Evolutionary conservation across 306 rosid genomes (phyloP).

Genomic region (Ammopiptanthus mongolicus): DNA sequence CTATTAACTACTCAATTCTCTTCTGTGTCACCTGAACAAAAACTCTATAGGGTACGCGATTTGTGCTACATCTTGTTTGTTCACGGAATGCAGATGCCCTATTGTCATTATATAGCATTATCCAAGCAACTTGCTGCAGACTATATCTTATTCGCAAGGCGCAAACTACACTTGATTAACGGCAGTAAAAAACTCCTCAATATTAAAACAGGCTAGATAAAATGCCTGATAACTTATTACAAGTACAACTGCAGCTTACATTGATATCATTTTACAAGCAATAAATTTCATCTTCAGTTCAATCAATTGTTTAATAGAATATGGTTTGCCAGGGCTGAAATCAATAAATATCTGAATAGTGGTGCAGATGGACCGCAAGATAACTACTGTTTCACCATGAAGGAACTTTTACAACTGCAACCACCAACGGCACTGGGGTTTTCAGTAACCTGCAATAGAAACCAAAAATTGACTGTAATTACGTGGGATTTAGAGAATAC

Average conservation of each 20-base stretch:
- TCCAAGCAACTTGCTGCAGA: background rate
- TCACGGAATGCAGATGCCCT: background rate
- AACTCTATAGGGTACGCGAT: too few species aligned
- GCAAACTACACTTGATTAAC: background rate
- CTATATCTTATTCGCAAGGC: background rate
- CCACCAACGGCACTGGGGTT: constrained; percentile 97
- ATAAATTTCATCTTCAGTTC: constrained; percentile 1
- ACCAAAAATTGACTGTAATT: constrained; percentile 15
- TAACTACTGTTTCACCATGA: constrained; percentile 78
- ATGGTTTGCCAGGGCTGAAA: background rate
- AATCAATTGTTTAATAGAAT: background rate
- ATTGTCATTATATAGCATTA: background rate
- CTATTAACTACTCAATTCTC: too few species aligned
- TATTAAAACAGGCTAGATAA: constrained; percentile 3
- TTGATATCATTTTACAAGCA: constrained; percentile 13
- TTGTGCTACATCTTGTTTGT: too few species aligned
- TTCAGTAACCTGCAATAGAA: constrained; percentile 62
- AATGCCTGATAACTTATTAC: constrained; percentile 18
- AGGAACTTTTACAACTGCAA: constrained; percentile 90
- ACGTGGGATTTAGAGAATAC: too few species aligned
- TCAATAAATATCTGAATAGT: background rate
- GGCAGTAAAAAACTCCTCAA: background rate
- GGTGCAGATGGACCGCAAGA: background rate
- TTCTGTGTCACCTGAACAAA: too few species aligned
- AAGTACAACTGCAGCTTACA: constrained; percentile 7